These are phyloP conservation scores for Coffea canephora DNA, from an alignment of 257 asterid species.

Conservation along the genomic window DNA sequence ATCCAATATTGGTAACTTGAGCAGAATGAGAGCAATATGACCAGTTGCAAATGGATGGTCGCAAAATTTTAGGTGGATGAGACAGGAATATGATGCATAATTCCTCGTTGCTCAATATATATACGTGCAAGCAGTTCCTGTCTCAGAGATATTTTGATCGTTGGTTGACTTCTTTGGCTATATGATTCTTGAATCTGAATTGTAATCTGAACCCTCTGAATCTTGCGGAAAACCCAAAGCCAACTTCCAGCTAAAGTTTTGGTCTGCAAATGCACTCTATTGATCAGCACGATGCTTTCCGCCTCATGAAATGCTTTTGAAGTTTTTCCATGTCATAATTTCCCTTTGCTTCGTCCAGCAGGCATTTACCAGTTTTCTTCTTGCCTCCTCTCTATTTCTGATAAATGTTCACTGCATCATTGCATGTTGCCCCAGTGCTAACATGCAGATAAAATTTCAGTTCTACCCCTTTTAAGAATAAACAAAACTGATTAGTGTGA, in stretches of 20 bases:
- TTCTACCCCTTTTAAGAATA: neutral
- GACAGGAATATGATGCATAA: too few species aligned
- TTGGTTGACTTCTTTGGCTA: neutral
- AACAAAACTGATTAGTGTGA: neutral
- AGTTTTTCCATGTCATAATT: neutral
- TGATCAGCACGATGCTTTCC: neutral
- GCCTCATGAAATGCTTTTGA: neutral
- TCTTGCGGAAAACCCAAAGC: neutral
- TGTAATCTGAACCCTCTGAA: neutral
- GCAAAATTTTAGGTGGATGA: neutral
- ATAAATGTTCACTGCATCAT: too few species aligned
- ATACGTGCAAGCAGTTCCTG: neutral
- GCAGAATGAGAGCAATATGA: neutral
- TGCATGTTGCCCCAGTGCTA: too few species aligned
- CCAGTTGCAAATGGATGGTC: neutral
- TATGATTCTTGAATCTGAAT: neutral
- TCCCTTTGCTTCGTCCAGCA: conserved; percentile 7
- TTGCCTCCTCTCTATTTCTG: too few species aligned
- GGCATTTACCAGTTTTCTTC: neutral
- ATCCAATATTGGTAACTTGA: too few species aligned
- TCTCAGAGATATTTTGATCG: neutral
- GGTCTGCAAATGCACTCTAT: neutral
- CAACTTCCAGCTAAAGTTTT: neutral
- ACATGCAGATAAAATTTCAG: neutral
- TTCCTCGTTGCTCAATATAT: neutral